Evolutionary conservation across 1,284 basidiomycete species (phyloP).

Genomic region (Ganoderma resinaceum): DNA sequence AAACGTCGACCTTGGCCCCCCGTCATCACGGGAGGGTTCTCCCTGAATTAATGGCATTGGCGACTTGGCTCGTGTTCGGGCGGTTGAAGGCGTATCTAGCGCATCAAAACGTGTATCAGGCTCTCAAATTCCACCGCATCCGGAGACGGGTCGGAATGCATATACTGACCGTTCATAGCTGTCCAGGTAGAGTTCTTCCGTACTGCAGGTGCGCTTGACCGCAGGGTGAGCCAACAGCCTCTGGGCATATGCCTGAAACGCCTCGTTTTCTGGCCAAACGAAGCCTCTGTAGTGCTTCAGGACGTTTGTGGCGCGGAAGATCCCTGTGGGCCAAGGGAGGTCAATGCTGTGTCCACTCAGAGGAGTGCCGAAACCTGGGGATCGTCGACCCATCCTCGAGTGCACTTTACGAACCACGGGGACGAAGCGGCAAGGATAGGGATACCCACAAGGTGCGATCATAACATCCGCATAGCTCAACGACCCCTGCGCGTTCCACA

Average conservation of each 20-base stretch:
- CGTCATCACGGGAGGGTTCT: slow-evolving; percentile 58
- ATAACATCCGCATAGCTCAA: slow-evolving; percentile 75
- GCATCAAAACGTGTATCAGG: neutral
- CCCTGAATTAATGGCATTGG: slow-evolving; percentile 74
- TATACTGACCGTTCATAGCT: slow-evolving; percentile 70
- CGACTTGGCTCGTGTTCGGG: slow-evolving; percentile 76
- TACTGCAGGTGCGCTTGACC: slow-evolving; percentile 75
- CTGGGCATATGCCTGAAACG: slow-evolving; percentile 60
- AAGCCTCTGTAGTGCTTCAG: slow-evolving; percentile 77
- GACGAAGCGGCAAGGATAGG: neutral
- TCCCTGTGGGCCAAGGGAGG: slow-evolving; percentile 50
- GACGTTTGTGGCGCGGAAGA: slow-evolving; percentile 70
- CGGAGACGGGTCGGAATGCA: neutral
- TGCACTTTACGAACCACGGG: too few species aligned
- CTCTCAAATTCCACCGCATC: slow-evolving; percentile 5
- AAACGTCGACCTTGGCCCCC: neutral
- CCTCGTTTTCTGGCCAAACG: slow-evolving; percentile 54
- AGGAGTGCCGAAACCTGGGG: too few species aligned
- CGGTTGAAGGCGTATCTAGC: slow-evolving; percentile 74
- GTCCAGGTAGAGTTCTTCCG: slow-evolving; percentile 76
- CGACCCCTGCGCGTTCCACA: slow-evolving; percentile 65
- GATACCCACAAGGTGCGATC: slow-evolving; percentile 73
- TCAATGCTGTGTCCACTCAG: neutral
- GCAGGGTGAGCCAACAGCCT: slow-evolving; percentile 66
- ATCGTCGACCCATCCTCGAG: too few species aligned